Evolutionary conservation across 164 flowering plant species (phyloP), one percentile per base, ranked within the genome.

Genomic region (Tinospora cordifolia): DNA sequence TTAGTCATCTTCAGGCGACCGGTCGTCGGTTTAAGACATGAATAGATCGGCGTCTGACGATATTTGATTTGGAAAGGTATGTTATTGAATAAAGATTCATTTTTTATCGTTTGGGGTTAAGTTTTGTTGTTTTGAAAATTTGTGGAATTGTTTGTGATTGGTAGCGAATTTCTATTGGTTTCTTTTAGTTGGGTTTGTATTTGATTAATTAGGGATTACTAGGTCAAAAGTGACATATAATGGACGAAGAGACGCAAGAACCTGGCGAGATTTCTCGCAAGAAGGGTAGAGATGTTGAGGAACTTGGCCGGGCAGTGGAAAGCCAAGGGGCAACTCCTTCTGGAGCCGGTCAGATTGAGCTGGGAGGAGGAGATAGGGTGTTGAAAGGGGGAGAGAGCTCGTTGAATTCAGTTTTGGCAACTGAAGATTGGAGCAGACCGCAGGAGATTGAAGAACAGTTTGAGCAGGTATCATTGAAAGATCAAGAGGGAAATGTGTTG

Each of bases 391-490:
- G 66, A 39, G 65, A 59, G 66, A 63, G 54, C 75, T 74, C 84
- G 54, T 73, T 67, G 47, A 58, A 65, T 75, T 63, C 71, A 19
- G 75, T 66, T 69, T 73, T 65, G 36, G 27, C 44, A 25, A 51
- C 46, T 46, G 76, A 73, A 73, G 69, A 72, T 69, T 39, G 27
- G 81, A 69, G 15, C 4, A 66, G 66, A 69, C 39, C 63, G 25
- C 71, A 38, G 19, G 81, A 69, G 24, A 88, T 85, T 66, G 97
- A 88, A 62, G 89, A 82, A 26, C 82, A 79, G 66, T 94, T 92
- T 83, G 99, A 94, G 79, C 93, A 78, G 70, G 97, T 92, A 24
- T 84, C 86, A 57, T 75, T 92, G 75, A 84, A 83, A 76, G 96
- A 94, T 74, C 89, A 85, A 62, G 92, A 81, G 26, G 85, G 76